These are phyloP conservation scores for Fusarium sp. DNA, from an alignment of 2,329 filamentous ascomycete genomes.

Conservation along the genomic window DNA sequence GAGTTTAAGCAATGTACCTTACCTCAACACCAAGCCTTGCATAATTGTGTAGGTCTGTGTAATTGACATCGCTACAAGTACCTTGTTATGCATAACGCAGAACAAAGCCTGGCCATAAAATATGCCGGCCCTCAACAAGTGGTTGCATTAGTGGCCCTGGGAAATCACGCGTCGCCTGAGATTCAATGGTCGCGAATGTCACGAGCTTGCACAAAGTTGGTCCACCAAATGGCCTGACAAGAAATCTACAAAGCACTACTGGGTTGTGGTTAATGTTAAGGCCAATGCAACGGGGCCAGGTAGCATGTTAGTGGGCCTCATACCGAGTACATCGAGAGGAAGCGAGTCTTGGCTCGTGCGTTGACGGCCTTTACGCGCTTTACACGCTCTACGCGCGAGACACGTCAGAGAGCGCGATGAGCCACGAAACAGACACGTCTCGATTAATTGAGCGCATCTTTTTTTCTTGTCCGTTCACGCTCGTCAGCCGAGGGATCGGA, in stretches of 20 bases:
- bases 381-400: slow-evolving; percentile 43
- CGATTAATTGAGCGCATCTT: slow-evolving; percentile 52
- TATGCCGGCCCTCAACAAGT: slow-evolving; percentile 32
- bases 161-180: slow-evolving; percentile 15
- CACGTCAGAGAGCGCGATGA: slow-evolving; percentile 52
- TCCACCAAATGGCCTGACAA: slow-evolving; percentile 12
- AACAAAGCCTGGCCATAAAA: slow-evolving; percentile 17
- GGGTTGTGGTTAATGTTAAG: not conserved
- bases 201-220: slow-evolving; percentile 8
- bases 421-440: slow-evolving; percentile 62
- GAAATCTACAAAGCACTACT: slow-evolving; percentile 6
- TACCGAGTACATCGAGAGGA: not conserved
- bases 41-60: slow-evolving; percentile 1
- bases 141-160: slow-evolving; percentile 43
- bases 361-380: slow-evolving; percentile 43
- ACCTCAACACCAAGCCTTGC: not conserved
- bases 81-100: slow-evolving; percentile 17
- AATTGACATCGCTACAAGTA: not conserved
- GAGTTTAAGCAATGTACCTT: not conserved
- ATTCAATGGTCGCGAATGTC: slow-evolving; percentile 25
- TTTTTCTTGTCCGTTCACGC: slow-evolving; percentile 24
- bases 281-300: slow-evolving; percentile 16
- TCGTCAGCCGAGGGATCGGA: slow-evolving; percentile 25
- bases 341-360: slow-evolving; percentile 35
- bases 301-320: slow-evolving; percentile 17